Evolutionary conservation across 257 asterid species (phyloP).

Genomic region (Avicennia marina): DNA sequence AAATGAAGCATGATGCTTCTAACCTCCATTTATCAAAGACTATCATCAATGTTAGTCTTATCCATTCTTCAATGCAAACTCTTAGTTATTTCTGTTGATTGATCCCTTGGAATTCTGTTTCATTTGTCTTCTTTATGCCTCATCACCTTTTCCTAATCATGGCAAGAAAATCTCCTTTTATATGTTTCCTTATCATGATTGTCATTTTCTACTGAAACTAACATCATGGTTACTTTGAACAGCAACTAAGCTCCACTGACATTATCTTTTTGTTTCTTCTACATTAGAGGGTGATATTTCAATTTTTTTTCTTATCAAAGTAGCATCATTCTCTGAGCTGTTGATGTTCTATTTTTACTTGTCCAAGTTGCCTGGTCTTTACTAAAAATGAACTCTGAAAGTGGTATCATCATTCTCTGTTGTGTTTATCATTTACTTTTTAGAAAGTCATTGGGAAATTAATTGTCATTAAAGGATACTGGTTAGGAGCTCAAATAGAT

Average conservation of each 20-base stretch:
- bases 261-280: conserved; percentile 6
- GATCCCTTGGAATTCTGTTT: too few relatives aligned
- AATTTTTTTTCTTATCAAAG: background rate
- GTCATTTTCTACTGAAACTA: background rate
- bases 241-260: background rate
- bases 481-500: conserved; percentile 4
- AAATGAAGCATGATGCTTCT: conserved; percentile 13
- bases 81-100: conserved; percentile 13
- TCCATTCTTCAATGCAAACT: too few relatives aligned
- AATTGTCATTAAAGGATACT: too few relatives aligned
- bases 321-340: background rate
- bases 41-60: background rate
- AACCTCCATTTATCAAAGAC: conserved; percentile 1
- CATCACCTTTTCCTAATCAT: background rate
- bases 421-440: too few relatives aligned
- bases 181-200: conserved; percentile 5
- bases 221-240: background rate
- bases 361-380: too few relatives aligned
- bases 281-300: background rate
- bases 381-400: too few relatives aligned
- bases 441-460: too few relatives aligned
- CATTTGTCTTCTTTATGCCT: too few relatives aligned
- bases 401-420: too few relatives aligned
- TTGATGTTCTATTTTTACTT: conserved; percentile 1
- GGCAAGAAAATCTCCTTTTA: background rate